phyloP scores from a whole-genome alignment of 257 asterid species.

The Nicotiana otophora region DNA sequence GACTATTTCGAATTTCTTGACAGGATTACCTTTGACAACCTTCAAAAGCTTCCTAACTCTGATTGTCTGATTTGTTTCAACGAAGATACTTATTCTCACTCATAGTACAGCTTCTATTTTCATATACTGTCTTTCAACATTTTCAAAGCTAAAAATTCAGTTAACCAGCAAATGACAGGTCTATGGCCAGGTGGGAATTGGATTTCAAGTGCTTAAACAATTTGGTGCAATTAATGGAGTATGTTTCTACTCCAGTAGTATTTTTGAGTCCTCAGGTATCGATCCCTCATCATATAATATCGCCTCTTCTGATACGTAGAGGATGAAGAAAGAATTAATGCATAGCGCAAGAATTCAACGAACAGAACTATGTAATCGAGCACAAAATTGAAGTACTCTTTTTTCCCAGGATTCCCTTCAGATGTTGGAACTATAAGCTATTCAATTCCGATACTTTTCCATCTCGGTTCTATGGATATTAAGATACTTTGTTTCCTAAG shows the following conservation, averaged over 20 bases:
- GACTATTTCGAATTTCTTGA: not conserved
- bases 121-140: too few species aligned
- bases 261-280: conserved; percentile 70
- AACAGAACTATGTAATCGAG: not conserved
- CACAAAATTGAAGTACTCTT: too few species aligned
- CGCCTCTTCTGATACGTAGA: too few species aligned
- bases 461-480: not conserved
- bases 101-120: conserved; percentile 30
- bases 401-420: conserved; percentile 64
- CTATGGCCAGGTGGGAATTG: conserved; percentile 65
- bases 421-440: conserved; percentile 66
- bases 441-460: conserved; percentile 37
- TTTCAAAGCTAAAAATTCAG: too few species aligned
- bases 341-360: not conserved
- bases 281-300: not conserved
- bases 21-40: conserved; percentile 75
- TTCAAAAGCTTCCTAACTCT: conserved; percentile 66
- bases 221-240: conserved; percentile 88
- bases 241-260: conserved; percentile 78
- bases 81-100: conserved; percentile 60
- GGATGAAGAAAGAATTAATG: too few species aligned
- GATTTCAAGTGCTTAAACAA: conserved; percentile 82
- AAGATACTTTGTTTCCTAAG: not conserved
- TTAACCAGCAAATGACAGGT: not conserved
- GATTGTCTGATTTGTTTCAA: conserved; percentile 59